Evolutionary conservation across 257 asterid species (phyloP).

Genomic region (Fraxinus cuspidata): DNA sequence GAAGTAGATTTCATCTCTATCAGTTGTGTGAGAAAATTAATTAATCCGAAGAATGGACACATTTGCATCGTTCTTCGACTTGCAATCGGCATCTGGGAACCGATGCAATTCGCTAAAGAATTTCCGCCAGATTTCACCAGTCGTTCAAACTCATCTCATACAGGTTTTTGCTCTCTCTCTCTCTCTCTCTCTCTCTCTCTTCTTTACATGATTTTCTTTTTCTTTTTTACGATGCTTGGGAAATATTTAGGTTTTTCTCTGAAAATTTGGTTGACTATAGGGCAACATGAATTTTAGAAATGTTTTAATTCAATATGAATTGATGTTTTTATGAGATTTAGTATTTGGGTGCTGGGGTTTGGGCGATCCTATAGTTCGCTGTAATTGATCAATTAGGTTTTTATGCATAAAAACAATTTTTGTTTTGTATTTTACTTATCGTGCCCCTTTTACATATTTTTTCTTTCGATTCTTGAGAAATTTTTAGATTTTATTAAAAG

Average conservation of each 20-base stretch:
- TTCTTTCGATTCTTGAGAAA: too few species aligned
- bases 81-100: conserved; percentile 53
- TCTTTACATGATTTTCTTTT: too few species aligned
- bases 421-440: too few species aligned
- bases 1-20: background rate
- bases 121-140: conserved; percentile 86
- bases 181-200: too few species aligned
- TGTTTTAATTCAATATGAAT: too few species aligned
- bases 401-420: background rate
- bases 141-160: conserved; percentile 86
- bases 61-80: conserved; percentile 65
- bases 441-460: background rate
- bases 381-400: background rate
- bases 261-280: too few species aligned
- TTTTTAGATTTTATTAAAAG: background rate
- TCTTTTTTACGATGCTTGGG: too few species aligned
- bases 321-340: too few species aligned
- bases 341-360: background rate
- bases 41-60: conserved; percentile 51
- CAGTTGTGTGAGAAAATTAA: background rate
- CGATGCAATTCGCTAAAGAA: conserved; percentile 87
- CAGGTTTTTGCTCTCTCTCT: too few species aligned
- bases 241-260: too few species aligned
- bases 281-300: too few species aligned
- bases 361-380: background rate